Evolutionary conservation across 345 rosid genomes (phyloP).

Genomic region (Hypericum perforatum): DNA sequence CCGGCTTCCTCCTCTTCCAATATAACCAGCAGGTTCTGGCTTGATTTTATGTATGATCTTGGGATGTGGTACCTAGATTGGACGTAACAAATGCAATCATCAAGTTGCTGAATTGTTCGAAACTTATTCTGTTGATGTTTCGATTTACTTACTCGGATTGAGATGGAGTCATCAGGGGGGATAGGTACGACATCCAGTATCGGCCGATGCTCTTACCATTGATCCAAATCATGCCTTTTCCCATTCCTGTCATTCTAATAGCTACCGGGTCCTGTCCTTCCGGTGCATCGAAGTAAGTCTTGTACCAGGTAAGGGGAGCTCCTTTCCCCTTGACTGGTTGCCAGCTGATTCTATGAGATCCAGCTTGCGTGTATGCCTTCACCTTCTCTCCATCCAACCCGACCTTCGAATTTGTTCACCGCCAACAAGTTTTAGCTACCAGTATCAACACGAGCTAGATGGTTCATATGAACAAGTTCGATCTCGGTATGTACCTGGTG

Average conservation of each 20-base stretch:
- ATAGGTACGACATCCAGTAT: constrained; percentile 62
- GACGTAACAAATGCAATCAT: not conserved
- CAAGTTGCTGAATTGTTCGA: too few species aligned
- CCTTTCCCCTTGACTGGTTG: constrained; percentile 17
- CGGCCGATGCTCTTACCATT: constrained; percentile 82
- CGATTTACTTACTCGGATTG: constrained; percentile 55
- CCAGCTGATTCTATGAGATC: constrained; percentile 45
- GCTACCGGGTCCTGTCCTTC: constrained; percentile 51
- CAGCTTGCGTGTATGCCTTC: constrained; percentile 35
- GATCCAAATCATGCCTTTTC: constrained; percentile 78
- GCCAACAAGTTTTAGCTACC: not conserved
- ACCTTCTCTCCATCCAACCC: constrained; percentile 54
- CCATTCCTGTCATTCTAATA: constrained; percentile 49
- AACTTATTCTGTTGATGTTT: too few species aligned
- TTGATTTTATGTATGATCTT: constrained; percentile 58
- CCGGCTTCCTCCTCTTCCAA: constrained; percentile 49
- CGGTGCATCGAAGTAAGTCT: constrained; percentile 65
- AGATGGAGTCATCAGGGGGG: constrained; percentile 56
- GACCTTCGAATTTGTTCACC: constrained; percentile 25
- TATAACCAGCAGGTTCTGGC: constrained; percentile 49
- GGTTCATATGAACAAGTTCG: not conserved
- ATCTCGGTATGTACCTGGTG: constrained; percentile 38
- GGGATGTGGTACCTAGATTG: constrained; percentile 70
- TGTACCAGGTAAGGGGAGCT: constrained; percentile 62
- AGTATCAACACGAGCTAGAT: not conserved